Conservation (phyloP, 441 rosid species). For the Eugenia klotzschiana region DNA sequence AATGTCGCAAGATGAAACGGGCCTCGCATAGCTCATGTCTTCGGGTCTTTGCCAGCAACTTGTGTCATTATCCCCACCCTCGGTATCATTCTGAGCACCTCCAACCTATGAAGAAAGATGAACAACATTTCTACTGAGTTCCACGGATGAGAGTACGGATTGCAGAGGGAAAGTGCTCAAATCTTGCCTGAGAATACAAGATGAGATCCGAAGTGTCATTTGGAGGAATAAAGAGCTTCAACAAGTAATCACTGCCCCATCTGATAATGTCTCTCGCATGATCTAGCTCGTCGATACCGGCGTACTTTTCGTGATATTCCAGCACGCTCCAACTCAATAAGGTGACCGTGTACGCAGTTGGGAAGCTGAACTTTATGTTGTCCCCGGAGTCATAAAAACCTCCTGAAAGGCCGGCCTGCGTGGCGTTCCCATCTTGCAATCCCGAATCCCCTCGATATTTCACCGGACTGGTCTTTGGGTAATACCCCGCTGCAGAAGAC, state of each 20-base stretch:
- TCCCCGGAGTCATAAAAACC: constrained; percentile 60
- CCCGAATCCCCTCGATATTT: constrained; percentile 44
- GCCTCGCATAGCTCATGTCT: constrained; percentile 35
- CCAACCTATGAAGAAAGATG: constrained; percentile 29
- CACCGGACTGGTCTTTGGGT: constrained; percentile 28
- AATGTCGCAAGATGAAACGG: constrained; percentile 22
- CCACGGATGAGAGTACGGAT: neutral
- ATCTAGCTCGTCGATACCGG: constrained; percentile 35
- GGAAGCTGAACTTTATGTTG: constrained; percentile 47
- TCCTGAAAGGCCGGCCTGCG: constrained; percentile 22
- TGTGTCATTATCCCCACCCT: constrained; percentile 13
- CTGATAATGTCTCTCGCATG: constrained; percentile 44
- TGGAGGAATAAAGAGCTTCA: constrained; percentile 23
- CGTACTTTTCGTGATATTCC: constrained; percentile 44
- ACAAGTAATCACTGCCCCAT: constrained; percentile 53
- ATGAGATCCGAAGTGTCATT: constrained; percentile 12
- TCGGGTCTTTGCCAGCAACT: constrained; percentile 64
- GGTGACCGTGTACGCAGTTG: constrained; percentile 42
- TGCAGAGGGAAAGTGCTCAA: neutral
- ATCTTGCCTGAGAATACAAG: constrained; percentile 47
- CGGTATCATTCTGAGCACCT: constrained; percentile 14
- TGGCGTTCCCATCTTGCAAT: constrained; percentile 27
- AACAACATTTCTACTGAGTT: neutral
- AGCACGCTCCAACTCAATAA: constrained; percentile 54
- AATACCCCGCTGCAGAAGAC: constrained; percentile 30